Base-by-base conservation (phyloP, 2,329 filamentous ascomycete species). In the Talaromyces amestolkiae region DNA sequence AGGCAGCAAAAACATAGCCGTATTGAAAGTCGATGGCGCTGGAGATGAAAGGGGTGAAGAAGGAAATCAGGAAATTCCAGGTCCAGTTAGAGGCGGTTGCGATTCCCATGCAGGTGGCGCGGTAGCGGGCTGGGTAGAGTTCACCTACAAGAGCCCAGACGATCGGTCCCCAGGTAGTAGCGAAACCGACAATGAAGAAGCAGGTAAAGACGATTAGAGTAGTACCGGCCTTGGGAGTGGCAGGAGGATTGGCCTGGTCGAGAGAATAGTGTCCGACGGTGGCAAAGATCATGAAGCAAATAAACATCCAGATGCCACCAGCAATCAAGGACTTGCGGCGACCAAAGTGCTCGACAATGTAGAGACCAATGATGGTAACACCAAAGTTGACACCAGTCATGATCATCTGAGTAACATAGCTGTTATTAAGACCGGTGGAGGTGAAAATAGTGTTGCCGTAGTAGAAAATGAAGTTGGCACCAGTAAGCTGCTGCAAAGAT, bases 11-110 rank as follows among this genome's bases (percentile, higher is more conserved):
- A 54, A 94, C 87, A 70, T 92, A 92, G 13, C 91, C 91, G 74
- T 93, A 92, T 22, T 84, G 83, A 77, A 90, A 93, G 71, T 91
- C 86, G 65, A 93, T 93, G 9, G 86, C 83, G 0, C 81, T 80
- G 1, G 87, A 90, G 74, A 93, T 93, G 77, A 92, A 93, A 0
- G 91, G 89, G 0, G 91, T 92, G 81, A 93, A 92, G 83, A 93
- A 93, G 0, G 86, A 86, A 69, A 91, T 82, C 71, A 90, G 77
- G 77, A 93, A 93, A 76, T 92, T 91, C 87, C 88, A 91, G 37
- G 79, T 76, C 91, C 91, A 94, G 78, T 94, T 94, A 43, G 90
- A 87, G 2, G 90, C 87, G 6, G 90, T 93, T 17, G 90, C 89
- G 27, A 93, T 80, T 13, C 90, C 91, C 84, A 92, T 91, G 69